Percentiles rank a stretch among this genome's conserved stretches.
phyloP scores from a whole-genome alignment of 345 rosid species.

The Psidium friedrichsthalianum region DNA sequence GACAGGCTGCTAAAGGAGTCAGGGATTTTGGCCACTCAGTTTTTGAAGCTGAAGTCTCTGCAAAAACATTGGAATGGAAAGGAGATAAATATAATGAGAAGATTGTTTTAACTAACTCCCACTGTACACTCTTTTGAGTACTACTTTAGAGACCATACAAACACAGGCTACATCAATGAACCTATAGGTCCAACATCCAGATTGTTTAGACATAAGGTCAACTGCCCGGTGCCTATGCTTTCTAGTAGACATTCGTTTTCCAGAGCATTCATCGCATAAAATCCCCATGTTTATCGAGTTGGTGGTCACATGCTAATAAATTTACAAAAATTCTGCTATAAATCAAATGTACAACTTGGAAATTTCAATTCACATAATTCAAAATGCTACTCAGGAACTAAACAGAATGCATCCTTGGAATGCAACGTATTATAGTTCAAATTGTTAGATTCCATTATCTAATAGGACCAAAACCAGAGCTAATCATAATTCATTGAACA shows the following conservation, averaged over 20 bases:
- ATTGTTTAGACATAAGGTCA: not conserved
- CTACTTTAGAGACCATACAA: not conserved
- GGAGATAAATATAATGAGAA: not conserved
- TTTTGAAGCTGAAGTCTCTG: conserved; percentile 45
- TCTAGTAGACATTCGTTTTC: not conserved
- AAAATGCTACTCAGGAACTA: too few species aligned
- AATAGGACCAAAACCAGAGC: not conserved
- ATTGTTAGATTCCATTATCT: not conserved
- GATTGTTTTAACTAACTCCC: not conserved
- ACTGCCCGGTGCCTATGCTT: not conserved
- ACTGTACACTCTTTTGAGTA: not conserved
- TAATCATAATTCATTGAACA: not conserved
- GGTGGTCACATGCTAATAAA: not conserved
- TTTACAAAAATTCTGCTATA: not conserved
- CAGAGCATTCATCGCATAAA: not conserved
- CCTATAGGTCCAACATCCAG: not conserved
- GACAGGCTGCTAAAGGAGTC: not conserved
- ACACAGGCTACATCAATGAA: not conserved
- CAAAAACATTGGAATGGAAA: not conserved
- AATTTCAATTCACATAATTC: not conserved
- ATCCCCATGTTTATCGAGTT: not conserved
- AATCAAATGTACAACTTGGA: not conserved
- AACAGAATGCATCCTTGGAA: too few species aligned
- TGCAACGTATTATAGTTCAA: too few species aligned
- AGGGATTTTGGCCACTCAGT: conserved; percentile 21